These are phyloP conservation scores for Fragaria vesca DNA, from an alignment of 306 rosid species.

Conservation along the genomic window DNA sequence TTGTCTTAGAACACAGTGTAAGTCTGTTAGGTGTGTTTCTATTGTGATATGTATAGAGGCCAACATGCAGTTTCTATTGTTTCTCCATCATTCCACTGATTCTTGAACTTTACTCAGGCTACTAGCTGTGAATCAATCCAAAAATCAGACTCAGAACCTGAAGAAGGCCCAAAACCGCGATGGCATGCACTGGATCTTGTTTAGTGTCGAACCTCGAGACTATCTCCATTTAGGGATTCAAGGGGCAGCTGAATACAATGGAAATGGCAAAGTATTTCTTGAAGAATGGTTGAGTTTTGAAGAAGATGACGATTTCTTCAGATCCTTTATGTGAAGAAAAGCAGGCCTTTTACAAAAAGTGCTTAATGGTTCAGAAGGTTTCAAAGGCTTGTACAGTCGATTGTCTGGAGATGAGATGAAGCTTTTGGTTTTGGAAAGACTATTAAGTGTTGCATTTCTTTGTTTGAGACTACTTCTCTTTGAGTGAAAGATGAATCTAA, in stretches of 20 bases:
- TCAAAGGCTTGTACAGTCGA: neutral
- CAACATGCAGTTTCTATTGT: neutral
- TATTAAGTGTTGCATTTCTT: too few species aligned
- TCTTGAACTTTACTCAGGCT: too few species aligned
- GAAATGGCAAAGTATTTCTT: neutral
- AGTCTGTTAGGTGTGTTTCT: neutral
- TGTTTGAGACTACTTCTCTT: too few species aligned
- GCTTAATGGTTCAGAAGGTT: neutral
- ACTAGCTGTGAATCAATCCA: neutral
- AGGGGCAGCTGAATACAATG: neutral
- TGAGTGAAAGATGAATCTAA: too few species aligned
- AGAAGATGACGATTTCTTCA: neutral
- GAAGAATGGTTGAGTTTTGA: neutral
- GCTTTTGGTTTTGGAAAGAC: too few species aligned
- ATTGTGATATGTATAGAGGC: neutral
- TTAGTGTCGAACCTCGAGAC: neutral
- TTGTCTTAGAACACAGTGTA: neutral
- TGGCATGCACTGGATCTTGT: neutral
- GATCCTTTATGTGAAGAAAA: neutral
- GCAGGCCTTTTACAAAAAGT: neutral
- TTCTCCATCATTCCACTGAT: neutral
- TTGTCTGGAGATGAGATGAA: neutral
- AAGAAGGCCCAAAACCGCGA: neutral
- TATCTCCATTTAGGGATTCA: neutral
- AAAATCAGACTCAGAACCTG: neutral